Percentiles rank a stretch among this genome's conserved stretches.
Evolutionary conservation across 768 basidiomycete genomes (phyloP).

Genomic region (Auriscalpium vulgare): DNA sequence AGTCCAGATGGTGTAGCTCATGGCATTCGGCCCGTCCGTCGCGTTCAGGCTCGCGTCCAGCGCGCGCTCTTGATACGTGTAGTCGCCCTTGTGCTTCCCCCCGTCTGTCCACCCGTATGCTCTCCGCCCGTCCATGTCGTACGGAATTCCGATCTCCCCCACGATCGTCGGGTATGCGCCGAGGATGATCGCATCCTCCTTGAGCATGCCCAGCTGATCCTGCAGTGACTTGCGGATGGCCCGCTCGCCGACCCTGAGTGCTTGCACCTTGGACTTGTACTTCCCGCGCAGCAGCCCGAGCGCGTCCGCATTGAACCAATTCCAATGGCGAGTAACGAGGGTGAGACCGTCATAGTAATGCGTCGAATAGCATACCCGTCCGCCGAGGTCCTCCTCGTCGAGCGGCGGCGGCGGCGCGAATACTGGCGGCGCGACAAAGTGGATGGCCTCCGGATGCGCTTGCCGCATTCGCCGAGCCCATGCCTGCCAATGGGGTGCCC

Average conservation of each 20-base stretch:
- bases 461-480: slow-evolving; percentile 52
- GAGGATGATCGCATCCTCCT: slow-evolving; percentile 61
- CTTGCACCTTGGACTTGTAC: slow-evolving; percentile 57
- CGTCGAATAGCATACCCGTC: slow-evolving; percentile 66
- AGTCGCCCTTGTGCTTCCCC: slow-evolving; percentile 69
- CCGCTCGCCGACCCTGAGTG: slow-evolving; percentile 73
- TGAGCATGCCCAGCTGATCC: slow-evolving; percentile 74
- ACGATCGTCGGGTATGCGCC: slow-evolving; percentile 81
- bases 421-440: slow-evolving; percentile 90
- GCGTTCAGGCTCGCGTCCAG: slow-evolving; percentile 78
- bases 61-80: slow-evolving; percentile 69
- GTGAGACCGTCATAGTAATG: slow-evolving; percentile 97
- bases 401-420: slow-evolving; percentile 70
- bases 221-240: slow-evolving; percentile 78
- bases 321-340: slow-evolving; percentile 87
- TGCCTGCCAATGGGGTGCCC: slow-evolving; percentile 59
- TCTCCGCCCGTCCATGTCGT: slow-evolving; percentile 84
- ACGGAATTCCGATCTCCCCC: slow-evolving; percentile 93
- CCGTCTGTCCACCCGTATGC: slow-evolving; percentile 75
- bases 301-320: slow-evolving; percentile 94
- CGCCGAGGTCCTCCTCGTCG: slow-evolving; percentile 44
- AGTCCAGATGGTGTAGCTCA: slow-evolving; percentile 85
- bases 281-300: slow-evolving; percentile 85
- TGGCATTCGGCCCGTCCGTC: slow-evolving; percentile 63
- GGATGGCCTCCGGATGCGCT: slow-evolving; percentile 73